Evolutionary conservation across 2,329 filamentous ascomycete genomes (phyloP), one percentile per base, ranked within the genome.

Genomic region (Zymoseptoria tritici): DNA sequence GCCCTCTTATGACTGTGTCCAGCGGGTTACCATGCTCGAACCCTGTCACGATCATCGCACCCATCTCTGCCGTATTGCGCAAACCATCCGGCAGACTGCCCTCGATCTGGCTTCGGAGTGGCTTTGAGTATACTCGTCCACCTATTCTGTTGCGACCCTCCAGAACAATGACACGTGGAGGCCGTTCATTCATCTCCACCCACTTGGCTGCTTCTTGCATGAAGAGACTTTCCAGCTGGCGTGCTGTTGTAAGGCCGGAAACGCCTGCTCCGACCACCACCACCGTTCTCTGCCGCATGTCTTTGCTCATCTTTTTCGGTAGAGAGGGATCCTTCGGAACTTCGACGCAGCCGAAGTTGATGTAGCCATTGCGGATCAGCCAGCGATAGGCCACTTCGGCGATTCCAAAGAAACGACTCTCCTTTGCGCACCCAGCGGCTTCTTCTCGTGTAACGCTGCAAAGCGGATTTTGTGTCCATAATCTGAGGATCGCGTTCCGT

Each of bases 11-110:
- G 61, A 99, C 85, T 54, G 92, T 85, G 72, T 97, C 95, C 67
- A 99, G 78, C 4, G 94, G 94, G 68, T 99, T 99, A 19, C 95
- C 95, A 65, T 90, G 85, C 66, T 97, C 91, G 72, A 97, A 99
- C 0, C 94, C 94, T 36, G 95, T 97, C 62, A 99, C 91, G 61
- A 99, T 97, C 81, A 99, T 96, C 58, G 93, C 94, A 26, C 94
- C 94, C 86, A 97, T 95, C 73, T 99, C 94, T 31, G 91, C 94
- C 20, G 92, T 97, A 70, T 88, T 88, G 55, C 76, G 83, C 73
- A 81, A 83, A 75, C 79, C 71, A 65, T 79, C 68, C 71, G 80
- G 76, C 71, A 85, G 67, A 64, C 76, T 75, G 70, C 79, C 71
- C 58, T 79, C 74, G 73, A 83, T 73, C 78, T 88, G 77, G 78